A percentile compares a stretch with the other conserved stretches of the same genome.
phyloP scores from a whole-genome alignment of 768 basidiomycete species.

The Suillus placidus region DNA sequence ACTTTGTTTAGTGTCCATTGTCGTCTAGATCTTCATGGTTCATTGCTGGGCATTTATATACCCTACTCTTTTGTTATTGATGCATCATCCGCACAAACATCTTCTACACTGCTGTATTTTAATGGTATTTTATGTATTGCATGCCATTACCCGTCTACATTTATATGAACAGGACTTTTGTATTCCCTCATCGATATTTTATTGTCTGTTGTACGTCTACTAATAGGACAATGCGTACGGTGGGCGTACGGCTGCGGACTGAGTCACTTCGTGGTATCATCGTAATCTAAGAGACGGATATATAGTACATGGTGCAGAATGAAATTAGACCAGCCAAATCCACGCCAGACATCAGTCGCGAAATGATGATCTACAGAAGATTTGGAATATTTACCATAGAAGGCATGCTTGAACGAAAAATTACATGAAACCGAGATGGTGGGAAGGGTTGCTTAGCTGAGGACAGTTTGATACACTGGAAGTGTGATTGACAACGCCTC shows the following conservation, averaged over 20 bases:
- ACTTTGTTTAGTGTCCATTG: neutral
- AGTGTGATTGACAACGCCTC: too few relatives aligned
- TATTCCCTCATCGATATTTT: neutral
- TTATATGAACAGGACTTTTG: neutral
- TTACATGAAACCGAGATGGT: neutral
- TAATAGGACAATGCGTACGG: neutral
- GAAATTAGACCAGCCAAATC: neutral
- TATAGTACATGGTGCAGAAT: neutral
- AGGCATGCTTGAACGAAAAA: neutral
- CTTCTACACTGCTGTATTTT: neutral
- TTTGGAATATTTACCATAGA: neutral
- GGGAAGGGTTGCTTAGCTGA: neutral
- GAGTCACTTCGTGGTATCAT: neutral
- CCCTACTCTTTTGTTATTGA: neutral
- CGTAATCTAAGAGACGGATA: neutral
- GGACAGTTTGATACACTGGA: neutral
- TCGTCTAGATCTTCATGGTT: neutral
- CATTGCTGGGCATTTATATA: neutral
- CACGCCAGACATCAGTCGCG: neutral
- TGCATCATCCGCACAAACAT: neutral
- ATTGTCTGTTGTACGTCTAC: neutral
- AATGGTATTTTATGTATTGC: constrained; percentile 6
- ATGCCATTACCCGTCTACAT: neutral
- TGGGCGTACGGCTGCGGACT: neutral
- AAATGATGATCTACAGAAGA: neutral